Evolutionary conservation across 306 rosid genomes (phyloP), one percentile per base, ranked within the genome.

Genomic region (Pyrus bretschneideri): DNA sequence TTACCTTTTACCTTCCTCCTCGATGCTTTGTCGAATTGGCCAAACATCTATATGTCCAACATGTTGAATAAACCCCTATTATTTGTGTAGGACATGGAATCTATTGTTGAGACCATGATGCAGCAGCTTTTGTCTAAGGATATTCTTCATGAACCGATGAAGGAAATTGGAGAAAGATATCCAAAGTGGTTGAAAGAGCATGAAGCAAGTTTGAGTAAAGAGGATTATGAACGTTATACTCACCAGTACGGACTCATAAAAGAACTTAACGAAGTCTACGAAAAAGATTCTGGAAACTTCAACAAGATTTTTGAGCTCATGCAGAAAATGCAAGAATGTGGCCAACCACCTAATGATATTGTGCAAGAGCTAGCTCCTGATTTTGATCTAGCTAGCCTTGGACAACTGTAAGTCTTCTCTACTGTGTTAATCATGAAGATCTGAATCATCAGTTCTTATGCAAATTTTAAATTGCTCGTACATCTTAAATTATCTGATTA

Each of bases 301-400:
- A 82, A 31, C 81, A 92, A 83, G 87, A 87, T 95, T 79, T 86
- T 92, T 66, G 97, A 95, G 85, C 91, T 95, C 74, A 91, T 95
- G 99, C 99, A 95, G 86, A 92, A 90, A 85, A 91, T 92, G 97
- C 99, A 95, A 86, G 99, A 95, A 82, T 95, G 97, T 44, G 99
- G 99, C 76, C 99, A 90, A 70, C 97, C 97, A 18, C 99, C 97
- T 23, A 89, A 80, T 57, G 99, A 93, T 55, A 91, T 95, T 35
- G 92, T 92, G 75, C 84, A 84, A 42, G 97, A 92, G 86, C 90
- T 95, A 75, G 92, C 97, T 78, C 97, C 97, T 2, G 97, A 87
- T 82, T 86, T 92, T 61, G 97, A 95, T 80, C 78, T 95, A 8
- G 77, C 93, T 69, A 90, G 81, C 83, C 91, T 92, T 74, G 95